Percentiles rank a stretch among this genome's conserved stretches.
Conservation (phyloP, 2,329 filamentous ascomycete species). For the Exutisphaerella laricina region DNA sequence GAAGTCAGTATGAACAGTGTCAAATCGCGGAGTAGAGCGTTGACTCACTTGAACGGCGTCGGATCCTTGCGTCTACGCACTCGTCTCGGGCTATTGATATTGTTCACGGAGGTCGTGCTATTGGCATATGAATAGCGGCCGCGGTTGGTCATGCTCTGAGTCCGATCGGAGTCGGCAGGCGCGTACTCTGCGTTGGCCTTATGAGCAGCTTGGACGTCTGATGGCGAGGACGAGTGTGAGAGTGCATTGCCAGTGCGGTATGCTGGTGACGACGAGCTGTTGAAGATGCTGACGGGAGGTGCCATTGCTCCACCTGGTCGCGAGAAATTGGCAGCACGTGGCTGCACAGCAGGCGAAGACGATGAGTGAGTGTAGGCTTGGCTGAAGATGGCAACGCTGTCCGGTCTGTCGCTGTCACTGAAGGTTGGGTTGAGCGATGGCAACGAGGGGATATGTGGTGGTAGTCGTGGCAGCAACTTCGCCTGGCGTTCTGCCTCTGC, state of each 20-base stretch:
- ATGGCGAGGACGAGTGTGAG: conserved; percentile 21
- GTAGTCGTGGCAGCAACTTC: conserved; percentile 53
- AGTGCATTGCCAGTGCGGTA: conserved; percentile 24
- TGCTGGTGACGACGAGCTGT: conserved; percentile 25
- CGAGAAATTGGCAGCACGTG: conserved; percentile 31
- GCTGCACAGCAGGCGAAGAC: conserved; percentile 42
- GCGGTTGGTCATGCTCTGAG: conserved; percentile 94
- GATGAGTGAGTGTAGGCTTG: conserved; percentile 30
- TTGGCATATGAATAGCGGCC: conserved; percentile 95
- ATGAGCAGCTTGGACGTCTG: conserved; percentile 6
- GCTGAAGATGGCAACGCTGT: conserved; percentile 56
- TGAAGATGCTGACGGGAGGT: conserved; percentile 17
- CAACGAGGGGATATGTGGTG: conserved; percentile 52
- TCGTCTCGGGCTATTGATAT: conserved; percentile 82
- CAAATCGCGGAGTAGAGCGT: not conserved
- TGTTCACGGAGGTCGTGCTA: conserved; percentile 77
- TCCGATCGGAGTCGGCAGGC: conserved; percentile 62
- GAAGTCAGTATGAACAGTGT: not conserved
- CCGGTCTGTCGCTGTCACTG: conserved; percentile 60
- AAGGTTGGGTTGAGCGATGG: conserved; percentile 50
- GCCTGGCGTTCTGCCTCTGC: conserved; percentile 16
- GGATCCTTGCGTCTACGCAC: conserved; percentile 94
- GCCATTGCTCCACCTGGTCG: conserved; percentile 24
- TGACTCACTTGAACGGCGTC: conserved; percentile 91
- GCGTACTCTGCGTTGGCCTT: conserved; percentile 50